A percentile compares a stretch with the other conserved stretches of the same genome.
Conservation (phyloP, 2,329 filamentous ascomycete genomes). For the Pyricularia sp. region DNA sequence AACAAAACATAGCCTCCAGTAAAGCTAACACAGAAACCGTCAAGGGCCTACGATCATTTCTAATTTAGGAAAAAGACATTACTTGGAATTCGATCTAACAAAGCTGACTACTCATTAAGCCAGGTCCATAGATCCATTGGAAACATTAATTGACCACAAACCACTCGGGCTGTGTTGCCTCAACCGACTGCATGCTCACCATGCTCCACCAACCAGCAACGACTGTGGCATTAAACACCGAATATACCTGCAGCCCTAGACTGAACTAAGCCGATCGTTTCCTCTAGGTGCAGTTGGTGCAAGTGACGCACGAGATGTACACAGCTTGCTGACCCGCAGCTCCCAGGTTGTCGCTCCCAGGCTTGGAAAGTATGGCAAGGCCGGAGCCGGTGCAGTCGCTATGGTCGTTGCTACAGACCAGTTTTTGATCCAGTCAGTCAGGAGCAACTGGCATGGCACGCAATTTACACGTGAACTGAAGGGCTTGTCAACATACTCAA, state of each 20-base stretch:
- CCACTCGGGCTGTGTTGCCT: background rate
- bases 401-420: background rate
- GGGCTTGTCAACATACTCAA: background rate
- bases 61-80: background rate
- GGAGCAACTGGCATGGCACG: background rate
- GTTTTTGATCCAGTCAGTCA: background rate
- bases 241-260: background rate
- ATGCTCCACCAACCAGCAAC: background rate
- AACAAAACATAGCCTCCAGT: background rate
- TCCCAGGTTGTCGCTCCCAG: background rate
- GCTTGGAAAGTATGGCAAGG: background rate
- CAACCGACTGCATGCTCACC: background rate
- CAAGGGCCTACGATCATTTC: background rate
- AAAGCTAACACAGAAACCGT: background rate
- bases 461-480: background rate
- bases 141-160: background rate
- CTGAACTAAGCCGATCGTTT: background rate
- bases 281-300: conserved; percentile 3
- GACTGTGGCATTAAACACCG: background rate
- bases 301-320: conserved; percentile 2
- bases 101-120: background rate
- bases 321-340: background rate
- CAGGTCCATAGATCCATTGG: background rate
- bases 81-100: background rate
- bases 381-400: conserved; percentile 2